phyloP scores from a whole-genome alignment of 2,329 filamentous ascomycete species.

The Colletotrichum sp. region DNA sequence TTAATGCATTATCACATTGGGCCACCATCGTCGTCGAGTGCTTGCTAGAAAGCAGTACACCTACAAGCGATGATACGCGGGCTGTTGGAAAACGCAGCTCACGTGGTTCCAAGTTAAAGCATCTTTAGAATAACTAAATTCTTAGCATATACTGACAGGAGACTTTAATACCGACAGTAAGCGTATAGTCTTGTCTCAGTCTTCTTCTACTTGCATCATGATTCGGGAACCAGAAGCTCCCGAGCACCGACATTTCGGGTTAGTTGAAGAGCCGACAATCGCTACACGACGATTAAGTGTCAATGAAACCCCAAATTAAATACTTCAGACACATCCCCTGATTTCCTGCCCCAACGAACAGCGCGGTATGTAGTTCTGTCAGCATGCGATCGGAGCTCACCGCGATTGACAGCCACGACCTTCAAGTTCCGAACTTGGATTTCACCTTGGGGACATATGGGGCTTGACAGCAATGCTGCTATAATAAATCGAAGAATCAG shows the following conservation, averaged over 20 bases:
- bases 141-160: not conserved
- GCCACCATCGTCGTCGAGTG: not conserved
- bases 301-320: not conserved
- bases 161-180: accelerated
- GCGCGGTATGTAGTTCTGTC: not conserved
- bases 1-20: accelerated
- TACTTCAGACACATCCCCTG: not conserved
- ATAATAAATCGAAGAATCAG: too few species aligned
- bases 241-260: not conserved
- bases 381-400: not conserved
- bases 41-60: not conserved
- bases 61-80: not conserved
- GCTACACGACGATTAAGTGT: not conserved
- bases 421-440: not conserved
- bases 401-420: not conserved
- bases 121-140: not conserved
- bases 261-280: not conserved
- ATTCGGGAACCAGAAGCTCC: not conserved
- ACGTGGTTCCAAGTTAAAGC: not conserved
- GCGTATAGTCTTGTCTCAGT: not conserved
- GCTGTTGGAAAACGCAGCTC: not conserved
- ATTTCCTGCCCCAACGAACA: not conserved
- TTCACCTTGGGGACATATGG: not conserved
- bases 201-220: not conserved
- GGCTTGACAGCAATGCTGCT: not conserved